Conservation (phyloP, 768 basidiomycete species). For the Agaricus subrufescens region DNA sequence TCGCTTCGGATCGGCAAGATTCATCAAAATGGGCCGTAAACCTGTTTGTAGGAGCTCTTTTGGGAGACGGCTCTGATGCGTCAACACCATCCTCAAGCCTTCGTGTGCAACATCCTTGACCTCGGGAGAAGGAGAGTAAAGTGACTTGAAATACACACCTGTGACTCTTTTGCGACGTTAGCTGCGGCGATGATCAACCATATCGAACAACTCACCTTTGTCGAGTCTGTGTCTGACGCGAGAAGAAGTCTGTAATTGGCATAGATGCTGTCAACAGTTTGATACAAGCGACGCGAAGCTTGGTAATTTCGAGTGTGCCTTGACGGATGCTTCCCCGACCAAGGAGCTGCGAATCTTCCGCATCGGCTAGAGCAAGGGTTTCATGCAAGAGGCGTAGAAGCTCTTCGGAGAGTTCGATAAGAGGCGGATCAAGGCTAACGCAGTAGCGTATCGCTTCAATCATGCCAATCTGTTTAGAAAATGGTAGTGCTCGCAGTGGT, state of each 20-base stretch:
- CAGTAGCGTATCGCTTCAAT: conserved; percentile 96
- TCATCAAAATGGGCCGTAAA: conserved; percentile 94
- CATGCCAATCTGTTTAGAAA: conserved; percentile 95
- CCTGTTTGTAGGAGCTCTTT: conserved; percentile 95
- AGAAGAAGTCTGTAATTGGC: conserved; percentile 91
- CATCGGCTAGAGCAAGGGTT: conserved; percentile 91
- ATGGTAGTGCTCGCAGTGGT: conserved; percentile 90
- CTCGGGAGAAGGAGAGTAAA: conserved; percentile 87
- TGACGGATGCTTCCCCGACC: conserved; percentile 75
- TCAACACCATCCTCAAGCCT: conserved; percentile 83
- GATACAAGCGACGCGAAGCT: conserved; percentile 91
- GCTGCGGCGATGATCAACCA: neutral
- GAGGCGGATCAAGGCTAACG: conserved; percentile 81
- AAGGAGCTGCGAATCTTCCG: conserved; percentile 82
- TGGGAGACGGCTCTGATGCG: conserved; percentile 86
- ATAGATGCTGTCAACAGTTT: conserved; percentile 91
- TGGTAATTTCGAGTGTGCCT: conserved; percentile 74
- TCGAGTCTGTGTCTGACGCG: conserved; percentile 76
- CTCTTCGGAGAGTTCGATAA: conserved; percentile 91
- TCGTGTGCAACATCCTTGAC: conserved; percentile 96
- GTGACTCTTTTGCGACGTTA: conserved; percentile 60
- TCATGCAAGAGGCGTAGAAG: conserved; percentile 88
- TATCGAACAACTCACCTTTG: conserved; percentile 54
- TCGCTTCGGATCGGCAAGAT: conserved; percentile 93
- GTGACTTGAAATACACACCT: conserved; percentile 95